Conservation (phyloP, 2,329 filamentous ascomycete genomes). For the Hawksworthiomyces lignivorus region DNA sequence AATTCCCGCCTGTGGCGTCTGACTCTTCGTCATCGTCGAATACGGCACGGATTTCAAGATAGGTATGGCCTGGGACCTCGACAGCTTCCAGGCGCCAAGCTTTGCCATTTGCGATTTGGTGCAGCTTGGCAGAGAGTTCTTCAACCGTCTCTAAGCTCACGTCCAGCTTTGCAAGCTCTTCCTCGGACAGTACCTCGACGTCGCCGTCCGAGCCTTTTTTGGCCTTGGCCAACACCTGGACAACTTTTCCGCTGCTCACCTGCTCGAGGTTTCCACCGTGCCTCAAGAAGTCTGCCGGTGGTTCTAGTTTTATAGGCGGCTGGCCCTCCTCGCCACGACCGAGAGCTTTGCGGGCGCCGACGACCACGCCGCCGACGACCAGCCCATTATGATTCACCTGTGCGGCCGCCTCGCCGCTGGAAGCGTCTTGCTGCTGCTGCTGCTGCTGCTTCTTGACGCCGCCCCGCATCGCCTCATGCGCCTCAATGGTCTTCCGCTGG, state of each 20-base stretch:
- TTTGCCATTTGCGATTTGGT: constrained; percentile 60
- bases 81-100: constrained; percentile 78
- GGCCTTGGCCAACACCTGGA: constrained; percentile 39
- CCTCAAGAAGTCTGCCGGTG: constrained; percentile 35
- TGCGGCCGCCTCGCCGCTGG: not conserved
- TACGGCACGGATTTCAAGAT: constrained; percentile 61
- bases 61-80: constrained; percentile 51
- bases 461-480: constrained; percentile 28
- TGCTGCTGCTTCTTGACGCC: constrained; percentile 16
- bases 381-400: constrained; percentile 16
- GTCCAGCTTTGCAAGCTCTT: constrained; percentile 61
- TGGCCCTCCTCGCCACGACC: constrained; percentile 41
- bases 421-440: constrained; percentile 4
- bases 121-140: constrained; percentile 58
- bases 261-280: constrained; percentile 14
- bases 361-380: constrained; percentile 45
- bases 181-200: constrained; percentile 52
- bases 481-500: constrained; percentile 29
- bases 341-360: constrained; percentile 44
- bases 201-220: constrained; percentile 53
- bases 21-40: constrained; percentile 46
- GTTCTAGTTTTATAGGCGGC: constrained; percentile 35
- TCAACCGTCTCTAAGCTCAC: constrained; percentile 62
- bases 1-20: constrained; percentile 17
- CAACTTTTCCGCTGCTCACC: constrained; percentile 19